Base-by-base conservation (phyloP, 345 rosid genomes). In the Trapa incisa region DNA sequence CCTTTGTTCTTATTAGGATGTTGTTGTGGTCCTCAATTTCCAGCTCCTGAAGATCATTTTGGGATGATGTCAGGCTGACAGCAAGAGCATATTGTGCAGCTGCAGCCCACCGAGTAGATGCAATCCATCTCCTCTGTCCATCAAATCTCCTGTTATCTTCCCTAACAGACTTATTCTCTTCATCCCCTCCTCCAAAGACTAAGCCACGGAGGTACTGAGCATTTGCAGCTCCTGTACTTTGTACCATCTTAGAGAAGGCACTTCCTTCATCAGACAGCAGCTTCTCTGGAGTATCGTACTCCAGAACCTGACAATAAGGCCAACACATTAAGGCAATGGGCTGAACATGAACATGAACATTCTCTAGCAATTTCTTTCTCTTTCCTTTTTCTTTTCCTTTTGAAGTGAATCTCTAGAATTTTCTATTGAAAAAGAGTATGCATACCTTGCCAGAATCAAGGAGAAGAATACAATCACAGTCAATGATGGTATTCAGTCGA, bases 171-270 rank as follows among this genome's bases (percentile, higher is more conserved):
- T 75, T 85, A 74, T 64, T 79, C 69, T 83, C 84, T 60, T 72
- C 80, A 41, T 79, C 79, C 69, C 71, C 81, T 41, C 80, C 86
- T 3, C 63, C 16, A 2, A 86, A 84, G 33, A 79, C 97, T 71
- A 93, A 76, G 80, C 84, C 72, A 41, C 94, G 92, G 22, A 94
- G 80, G 80, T 91, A 94, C 75, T 91, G 91, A 56, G 97, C 97
- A 68, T 94, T 94, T 66, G 99, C 92, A 65, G 92, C 72, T 53
- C 99, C 99, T 9, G 97, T 94, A 74, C 99, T 94, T 71, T 84
- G 95, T 65, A 91, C 99, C 99, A 94, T 94, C 75, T 83, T 91
- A 5, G 96, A 88, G 88, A 94, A 94, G 10, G 97, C 86, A 65
- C 92, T 85, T 75, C 72, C 81, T 75, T 82, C 89, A 68, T 85